phyloP scores from a whole-genome alignment of 1,284 basidiomycete genomes.

The Boletus semigastroideus region DNA sequence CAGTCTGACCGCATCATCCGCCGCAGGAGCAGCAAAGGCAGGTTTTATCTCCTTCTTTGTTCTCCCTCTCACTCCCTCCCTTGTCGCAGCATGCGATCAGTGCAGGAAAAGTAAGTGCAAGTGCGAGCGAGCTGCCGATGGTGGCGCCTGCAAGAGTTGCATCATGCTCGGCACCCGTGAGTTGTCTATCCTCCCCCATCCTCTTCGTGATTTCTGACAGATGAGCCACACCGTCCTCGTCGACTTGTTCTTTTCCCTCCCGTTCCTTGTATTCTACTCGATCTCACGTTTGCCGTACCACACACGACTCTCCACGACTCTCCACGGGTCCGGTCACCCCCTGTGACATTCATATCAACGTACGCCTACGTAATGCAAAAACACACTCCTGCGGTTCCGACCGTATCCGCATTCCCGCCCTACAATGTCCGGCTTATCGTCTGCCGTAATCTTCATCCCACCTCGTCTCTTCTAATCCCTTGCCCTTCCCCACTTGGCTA shows the following conservation, averaged over 20 bases:
- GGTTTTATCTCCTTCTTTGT: constrained; percentile 12
- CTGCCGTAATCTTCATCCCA: constrained; percentile 16
- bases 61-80: constrained; percentile 1
- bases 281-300: constrained; percentile 1
- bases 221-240: constrained; percentile 5
- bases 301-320: neutral
- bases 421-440: constrained; percentile 11
- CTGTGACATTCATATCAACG: constrained; percentile 12
- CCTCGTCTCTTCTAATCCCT: constrained; percentile 9
- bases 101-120: constrained; percentile 55
- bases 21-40: constrained; percentile 69
- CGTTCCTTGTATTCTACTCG: constrained; percentile 8
- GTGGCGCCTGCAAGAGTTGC: constrained; percentile 58
- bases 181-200: constrained; percentile 27
- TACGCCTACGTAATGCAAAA: constrained; percentile 14
- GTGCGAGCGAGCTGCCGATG: constrained; percentile 26
- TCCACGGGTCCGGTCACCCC: constrained; percentile 3
- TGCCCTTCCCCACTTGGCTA: neutral
- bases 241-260: neutral
- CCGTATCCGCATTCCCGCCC: constrained; percentile 10
- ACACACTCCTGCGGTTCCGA: constrained; percentile 2
- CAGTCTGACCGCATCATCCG: constrained; percentile 53
- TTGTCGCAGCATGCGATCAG: constrained; percentile 65
- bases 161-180: constrained; percentile 66
- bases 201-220: constrained; percentile 15